Conservation (phyloP, 2,329 filamentous ascomycete genomes). For the Apiospora pterosperma region DNA sequence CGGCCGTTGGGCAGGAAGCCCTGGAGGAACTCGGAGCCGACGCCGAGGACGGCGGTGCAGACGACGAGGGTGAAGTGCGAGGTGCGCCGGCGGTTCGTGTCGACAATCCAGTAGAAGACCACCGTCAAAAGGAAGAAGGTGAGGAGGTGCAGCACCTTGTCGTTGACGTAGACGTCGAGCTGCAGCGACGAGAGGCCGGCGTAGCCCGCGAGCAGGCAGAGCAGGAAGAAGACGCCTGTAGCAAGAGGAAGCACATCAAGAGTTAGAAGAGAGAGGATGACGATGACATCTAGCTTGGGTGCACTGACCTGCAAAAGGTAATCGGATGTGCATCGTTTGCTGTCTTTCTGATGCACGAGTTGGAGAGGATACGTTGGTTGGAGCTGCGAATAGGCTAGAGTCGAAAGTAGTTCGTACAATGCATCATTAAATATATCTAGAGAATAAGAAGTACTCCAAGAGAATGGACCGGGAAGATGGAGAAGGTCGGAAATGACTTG, state of each 20-base stretch:
- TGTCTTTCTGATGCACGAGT: constrained; percentile 1
- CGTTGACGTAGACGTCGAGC: constrained; percentile 62
- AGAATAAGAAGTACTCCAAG: neutral
- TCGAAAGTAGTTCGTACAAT: neutral
- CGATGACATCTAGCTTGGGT: neutral
- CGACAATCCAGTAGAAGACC: constrained; percentile 94
- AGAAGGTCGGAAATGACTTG: neutral
- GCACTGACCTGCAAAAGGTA: constrained; percentile 78
- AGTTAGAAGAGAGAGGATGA: neutral
- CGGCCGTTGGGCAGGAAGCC: constrained; percentile 71
- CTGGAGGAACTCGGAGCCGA: constrained; percentile 76
- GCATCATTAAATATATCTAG: neutral
- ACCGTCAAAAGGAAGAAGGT: constrained; percentile 89
- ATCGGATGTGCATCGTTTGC: constrained; percentile 81
- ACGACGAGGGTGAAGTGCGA: constrained; percentile 79
- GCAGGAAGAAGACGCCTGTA: constrained; percentile 63
- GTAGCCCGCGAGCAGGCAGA: constrained; percentile 75
- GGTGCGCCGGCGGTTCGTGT: constrained; percentile 81
- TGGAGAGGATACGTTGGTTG: neutral
- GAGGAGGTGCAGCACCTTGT: constrained; percentile 83
- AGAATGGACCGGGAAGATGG: neutral
- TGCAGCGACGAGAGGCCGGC: constrained; percentile 69
- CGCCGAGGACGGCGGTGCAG: constrained; percentile 68
- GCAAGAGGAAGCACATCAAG: neutral
- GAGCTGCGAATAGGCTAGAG: neutral